Conservation (phyloP, 768 basidiomycete species). For the Phlebiopsis flavidoalba region DNA sequence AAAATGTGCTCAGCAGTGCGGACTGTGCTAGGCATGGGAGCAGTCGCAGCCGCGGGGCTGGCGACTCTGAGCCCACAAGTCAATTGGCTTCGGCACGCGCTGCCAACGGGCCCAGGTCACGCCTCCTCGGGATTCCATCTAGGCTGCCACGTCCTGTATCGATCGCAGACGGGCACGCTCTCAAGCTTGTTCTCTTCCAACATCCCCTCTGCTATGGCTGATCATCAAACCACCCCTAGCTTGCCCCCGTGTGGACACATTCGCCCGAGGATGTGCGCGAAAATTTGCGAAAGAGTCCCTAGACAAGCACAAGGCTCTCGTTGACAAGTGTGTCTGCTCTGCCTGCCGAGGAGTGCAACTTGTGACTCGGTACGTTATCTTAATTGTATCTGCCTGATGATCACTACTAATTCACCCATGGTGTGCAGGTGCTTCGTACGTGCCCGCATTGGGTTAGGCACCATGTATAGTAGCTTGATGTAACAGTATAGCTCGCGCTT, state of each 20-base stretch:
- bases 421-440: constrained; percentile 67
- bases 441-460: constrained; percentile 12
- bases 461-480: constrained; percentile 3
- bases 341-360: constrained; percentile 51
- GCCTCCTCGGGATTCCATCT: constrained; percentile 1
- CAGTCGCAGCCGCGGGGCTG: constrained; percentile 16
- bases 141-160: constrained; percentile 13
- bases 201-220: constrained; percentile 31
- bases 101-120: constrained; percentile 8
- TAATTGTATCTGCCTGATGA: not conserved
- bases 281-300: constrained; percentile 55
- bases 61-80: constrained; percentile 10
- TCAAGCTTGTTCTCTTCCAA: constrained; percentile 20
- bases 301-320: constrained; percentile 44
- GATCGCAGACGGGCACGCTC: constrained; percentile 23
- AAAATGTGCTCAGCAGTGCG: constrained; percentile 2
- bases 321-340: constrained; percentile 60
- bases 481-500: constrained; percentile 44
- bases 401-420: not conserved
- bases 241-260: constrained; percentile 63
- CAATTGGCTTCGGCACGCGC: constrained; percentile 12
- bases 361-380: constrained; percentile 52
- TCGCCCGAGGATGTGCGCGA: constrained; percentile 54
- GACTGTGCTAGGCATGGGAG: constrained; percentile 12
- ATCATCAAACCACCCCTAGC: constrained; percentile 60